Conservation (phyloP, 2,329 filamentous ascomycete species). For the Fonsecaea multimorphosa region DNA sequence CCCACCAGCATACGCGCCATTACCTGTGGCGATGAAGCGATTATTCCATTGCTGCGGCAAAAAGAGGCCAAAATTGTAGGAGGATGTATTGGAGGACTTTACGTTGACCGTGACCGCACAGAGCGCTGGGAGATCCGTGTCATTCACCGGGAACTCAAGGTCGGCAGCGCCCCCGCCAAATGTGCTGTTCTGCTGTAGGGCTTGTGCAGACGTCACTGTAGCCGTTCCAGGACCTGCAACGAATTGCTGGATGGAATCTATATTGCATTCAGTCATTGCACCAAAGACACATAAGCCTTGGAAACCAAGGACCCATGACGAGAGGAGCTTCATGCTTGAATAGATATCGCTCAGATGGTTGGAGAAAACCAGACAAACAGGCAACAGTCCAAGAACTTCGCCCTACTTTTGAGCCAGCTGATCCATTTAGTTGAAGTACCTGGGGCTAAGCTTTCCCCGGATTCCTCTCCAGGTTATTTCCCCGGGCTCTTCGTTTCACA, state of each 20-base stretch:
- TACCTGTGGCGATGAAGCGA: constrained; percentile 47
- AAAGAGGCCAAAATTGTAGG: constrained; percentile 49
- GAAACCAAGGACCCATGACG: background rate
- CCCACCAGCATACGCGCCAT: constrained; percentile 56
- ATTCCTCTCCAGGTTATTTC: background rate
- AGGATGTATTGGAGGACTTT: constrained; percentile 44
- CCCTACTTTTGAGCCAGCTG: background rate
- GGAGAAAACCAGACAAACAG: background rate
- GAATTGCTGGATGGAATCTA: background rate
- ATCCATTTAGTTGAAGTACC: background rate
- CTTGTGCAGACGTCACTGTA: background rate
- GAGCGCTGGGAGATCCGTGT: constrained; percentile 43
- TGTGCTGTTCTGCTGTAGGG: constrained; percentile 5
- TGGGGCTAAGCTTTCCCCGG: background rate
- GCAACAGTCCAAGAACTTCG: background rate
- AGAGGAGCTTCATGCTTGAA: background rate
- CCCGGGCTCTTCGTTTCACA: background rate
- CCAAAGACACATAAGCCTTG: background rate
- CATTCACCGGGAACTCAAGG: constrained; percentile 9
- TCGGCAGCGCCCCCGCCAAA: constrained; percentile 6
- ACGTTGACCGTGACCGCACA: constrained; percentile 50
- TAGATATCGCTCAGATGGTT: background rate
- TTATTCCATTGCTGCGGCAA: constrained; percentile 49
- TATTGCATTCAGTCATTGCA: background rate
- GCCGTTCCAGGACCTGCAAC: background rate